These are phyloP conservation scores for Nyctanthes arbortristis DNA, from an alignment of 257 asterid species.

Conservation along the genomic window DNA sequence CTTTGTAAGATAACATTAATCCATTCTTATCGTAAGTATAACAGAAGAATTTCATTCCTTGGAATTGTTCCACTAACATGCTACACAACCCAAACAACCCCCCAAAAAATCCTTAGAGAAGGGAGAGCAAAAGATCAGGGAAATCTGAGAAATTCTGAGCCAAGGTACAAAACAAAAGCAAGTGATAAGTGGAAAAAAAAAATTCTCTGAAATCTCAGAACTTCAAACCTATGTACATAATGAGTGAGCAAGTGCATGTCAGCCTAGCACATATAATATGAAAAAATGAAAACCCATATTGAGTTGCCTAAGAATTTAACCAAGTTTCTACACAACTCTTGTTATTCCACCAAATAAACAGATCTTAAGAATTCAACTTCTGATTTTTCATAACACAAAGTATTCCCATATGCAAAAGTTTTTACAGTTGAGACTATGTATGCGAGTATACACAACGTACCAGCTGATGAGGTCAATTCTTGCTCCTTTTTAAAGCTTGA, in stretches of 20 bases:
- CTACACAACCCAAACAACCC: not conserved
- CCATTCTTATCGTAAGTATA: not conserved
- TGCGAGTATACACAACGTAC: constrained; percentile 32
- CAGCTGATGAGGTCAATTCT: constrained; percentile 58
- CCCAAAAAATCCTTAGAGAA: no score
- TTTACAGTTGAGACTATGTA: not conserved
- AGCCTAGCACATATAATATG: no score
- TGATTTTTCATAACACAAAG: constrained; percentile 3
- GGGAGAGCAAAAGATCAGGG: no score
- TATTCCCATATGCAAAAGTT: not conserved
- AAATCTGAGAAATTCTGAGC: not conserved
- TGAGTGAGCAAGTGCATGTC: no score
- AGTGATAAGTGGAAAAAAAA: no score
- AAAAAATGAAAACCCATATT: not conserved
- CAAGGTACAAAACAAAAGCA: no score
- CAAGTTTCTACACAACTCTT: not conserved
- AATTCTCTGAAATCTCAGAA: no score
- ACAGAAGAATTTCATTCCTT: not conserved
- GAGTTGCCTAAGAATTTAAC: not conserved
- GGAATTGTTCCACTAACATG: not conserved
- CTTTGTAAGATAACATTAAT: not conserved
- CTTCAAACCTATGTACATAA: no score
- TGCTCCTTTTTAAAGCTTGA: constrained; percentile 57
- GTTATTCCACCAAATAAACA: constrained; percentile 17
- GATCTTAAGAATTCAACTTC: constrained; percentile 3